Evolutionary conservation across 225 moss, liverwort and hornwort genomes (phyloP), one percentile per base, ranked within the genome.

Genomic region (Physcomitrellopsis africana): DNA sequence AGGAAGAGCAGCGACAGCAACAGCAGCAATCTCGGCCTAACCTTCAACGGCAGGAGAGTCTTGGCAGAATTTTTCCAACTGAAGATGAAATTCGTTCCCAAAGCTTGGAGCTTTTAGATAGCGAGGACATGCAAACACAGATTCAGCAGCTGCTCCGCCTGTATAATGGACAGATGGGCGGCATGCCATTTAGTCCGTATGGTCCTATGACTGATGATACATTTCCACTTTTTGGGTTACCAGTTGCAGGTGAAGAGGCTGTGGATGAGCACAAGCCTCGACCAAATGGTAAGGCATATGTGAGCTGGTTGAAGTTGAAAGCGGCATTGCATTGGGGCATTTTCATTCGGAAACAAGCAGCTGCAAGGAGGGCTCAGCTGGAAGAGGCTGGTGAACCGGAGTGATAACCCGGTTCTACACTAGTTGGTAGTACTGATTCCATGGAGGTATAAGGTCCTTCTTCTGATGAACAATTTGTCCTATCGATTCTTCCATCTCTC

Each of bases 241-340:
- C 44, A 48, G 47, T 76, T 14, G 43, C 79, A 9, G 76, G 82
- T 32, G 80, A 80, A 51, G 48, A 13, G 5, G 79, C 81, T 24
- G 87, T 81, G 29, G 41, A 27, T 23, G 57, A 58, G 57, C 57
- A 14, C 57, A 58, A 58, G n/a, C 57, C 57, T 9, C 57, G 57
- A 58, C 15, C 16, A 18, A 72, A 80, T 66, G 81, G 73, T 2
- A 68, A 79, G 42, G 87, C 87, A 0, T 77, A 80, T 75, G 84
- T 89, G 27, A 84, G 89, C 3, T 89, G 89, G 89, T 60, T 85
- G 65, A 89, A 89, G 55, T 65, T 89, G 13, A 89, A 89, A 62
- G 89, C 89, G 10, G 89, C 85, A 17, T 66, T 89, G 16, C 83
- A 79, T 10, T 89, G 89, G 89, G 81, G 85, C 13, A 85, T 89